phyloP scores from a whole-genome alignment of 441 rosid species.

The Eutrema salsugineum region DNA sequence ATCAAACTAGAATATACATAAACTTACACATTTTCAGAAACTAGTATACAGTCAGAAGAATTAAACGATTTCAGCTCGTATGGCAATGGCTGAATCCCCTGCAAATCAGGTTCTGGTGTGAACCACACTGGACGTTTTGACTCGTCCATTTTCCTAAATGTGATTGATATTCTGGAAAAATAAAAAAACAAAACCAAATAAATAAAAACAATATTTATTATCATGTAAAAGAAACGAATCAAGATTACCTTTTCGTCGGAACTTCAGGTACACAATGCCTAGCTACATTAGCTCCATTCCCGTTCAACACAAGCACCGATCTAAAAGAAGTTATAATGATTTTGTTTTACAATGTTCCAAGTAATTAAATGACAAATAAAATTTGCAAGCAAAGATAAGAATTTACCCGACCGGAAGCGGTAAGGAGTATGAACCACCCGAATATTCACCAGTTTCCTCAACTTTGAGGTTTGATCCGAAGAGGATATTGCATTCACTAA shows the following conservation, averaged over 20 bases:
- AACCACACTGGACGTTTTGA: constrained; percentile 41
- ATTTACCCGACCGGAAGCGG: constrained; percentile 49
- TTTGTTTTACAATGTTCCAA: background rate
- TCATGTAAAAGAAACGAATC: background rate
- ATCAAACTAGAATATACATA: background rate
- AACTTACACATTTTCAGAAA: background rate
- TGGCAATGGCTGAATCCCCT: constrained; percentile 21
- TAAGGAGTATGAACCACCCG: constrained; percentile 43
- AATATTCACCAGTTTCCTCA: constrained; percentile 44
- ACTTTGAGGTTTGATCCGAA: constrained; percentile 47
- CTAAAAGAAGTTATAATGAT: constrained; percentile 25
- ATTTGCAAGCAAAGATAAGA: background rate
- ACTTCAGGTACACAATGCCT: constrained; percentile 60
- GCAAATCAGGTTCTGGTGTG: constrained; percentile 41
- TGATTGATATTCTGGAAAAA: constrained; percentile 45
- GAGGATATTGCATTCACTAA: constrained; percentile 41
- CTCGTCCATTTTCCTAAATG: constrained; percentile 55
- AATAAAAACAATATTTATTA: background rate
- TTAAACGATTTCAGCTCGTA: background rate
- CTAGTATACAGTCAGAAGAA: background rate
- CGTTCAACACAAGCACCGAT: constrained; percentile 48
- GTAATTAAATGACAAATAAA: background rate
- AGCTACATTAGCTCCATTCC: constrained; percentile 60
- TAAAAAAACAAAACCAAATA: background rate
- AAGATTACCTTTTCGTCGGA: constrained; percentile 37